Conservation (phyloP, 352 stramenopile genomes). For the Saprolegnia parasitica region DNA sequence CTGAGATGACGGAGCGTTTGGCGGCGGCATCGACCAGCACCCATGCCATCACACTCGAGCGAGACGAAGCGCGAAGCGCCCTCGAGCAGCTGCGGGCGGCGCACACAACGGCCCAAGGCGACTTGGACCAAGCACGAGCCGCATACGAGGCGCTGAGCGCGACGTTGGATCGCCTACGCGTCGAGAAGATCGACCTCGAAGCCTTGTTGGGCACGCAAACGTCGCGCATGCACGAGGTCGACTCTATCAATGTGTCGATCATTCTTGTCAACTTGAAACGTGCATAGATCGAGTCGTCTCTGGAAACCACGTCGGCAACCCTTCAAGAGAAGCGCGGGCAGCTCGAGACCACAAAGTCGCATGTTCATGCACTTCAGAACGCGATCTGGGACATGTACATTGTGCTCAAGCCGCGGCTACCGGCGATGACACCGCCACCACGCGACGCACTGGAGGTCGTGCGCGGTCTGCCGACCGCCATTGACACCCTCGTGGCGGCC, state of each 20-base stretch:
- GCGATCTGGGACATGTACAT: slow-evolving; percentile 13
- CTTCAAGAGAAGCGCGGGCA: slow-evolving; percentile 8
- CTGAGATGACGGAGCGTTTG: not conserved
- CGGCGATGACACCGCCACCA: not conserved
- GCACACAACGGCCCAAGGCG: not conserved
- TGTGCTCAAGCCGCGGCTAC: not conserved
- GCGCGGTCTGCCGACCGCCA: not conserved
- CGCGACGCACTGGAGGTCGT: not conserved
- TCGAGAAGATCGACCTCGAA: not conserved
- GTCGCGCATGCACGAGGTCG: too few relatives aligned
- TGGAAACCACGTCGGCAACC: too few relatives aligned
- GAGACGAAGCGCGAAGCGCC: not conserved
- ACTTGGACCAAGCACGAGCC: not conserved
- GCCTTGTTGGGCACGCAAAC: too few relatives aligned
- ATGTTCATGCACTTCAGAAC: not conserved
- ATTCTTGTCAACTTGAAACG: too few relatives aligned
- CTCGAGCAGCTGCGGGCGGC: not conserved
- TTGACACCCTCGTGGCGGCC: slow-evolving; percentile 1
- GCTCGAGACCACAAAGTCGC: slow-evolving; percentile 8
- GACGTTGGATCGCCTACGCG: not conserved
- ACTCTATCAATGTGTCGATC: too few relatives aligned
- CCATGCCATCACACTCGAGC: too few relatives aligned
- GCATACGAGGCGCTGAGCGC: not conserved
- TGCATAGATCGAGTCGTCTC: too few relatives aligned
- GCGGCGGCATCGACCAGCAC: too few relatives aligned